phyloP scores from a whole-genome alignment of 2,329 filamentous ascomycete species.

The Cyclaneusma minus region DNA sequence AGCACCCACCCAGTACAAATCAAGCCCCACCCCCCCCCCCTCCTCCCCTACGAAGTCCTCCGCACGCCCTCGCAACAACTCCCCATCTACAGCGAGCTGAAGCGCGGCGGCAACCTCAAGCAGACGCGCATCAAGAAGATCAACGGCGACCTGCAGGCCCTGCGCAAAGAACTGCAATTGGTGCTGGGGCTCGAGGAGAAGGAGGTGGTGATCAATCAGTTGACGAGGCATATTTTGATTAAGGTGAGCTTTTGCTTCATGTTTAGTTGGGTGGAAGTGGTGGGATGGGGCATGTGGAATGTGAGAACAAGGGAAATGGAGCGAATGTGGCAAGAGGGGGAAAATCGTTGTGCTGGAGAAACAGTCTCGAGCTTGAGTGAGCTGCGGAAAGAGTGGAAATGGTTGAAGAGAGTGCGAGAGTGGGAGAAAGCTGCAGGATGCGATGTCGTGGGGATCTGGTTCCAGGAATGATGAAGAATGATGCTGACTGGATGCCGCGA shows the following conservation, averaged over 20 bases:
- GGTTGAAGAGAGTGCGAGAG: not conserved
- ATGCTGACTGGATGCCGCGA: not conserved
- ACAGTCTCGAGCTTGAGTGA: too few species aligned
- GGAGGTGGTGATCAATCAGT: conserved; percentile 29
- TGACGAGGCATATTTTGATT: conserved; percentile 61
- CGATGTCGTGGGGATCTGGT: too few species aligned
- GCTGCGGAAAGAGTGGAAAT: not conserved
- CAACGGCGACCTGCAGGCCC: conserved; percentile 49
- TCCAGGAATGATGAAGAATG: not conserved
- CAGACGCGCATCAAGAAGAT: conserved; percentile 66
- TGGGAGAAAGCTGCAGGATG: not conserved
- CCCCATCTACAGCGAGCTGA: conserved; percentile 60
- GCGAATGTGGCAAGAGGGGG: too few species aligned
- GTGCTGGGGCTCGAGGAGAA: conserved; percentile 37
- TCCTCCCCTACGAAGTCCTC: conserved; percentile 34
- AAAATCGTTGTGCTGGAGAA: too few species aligned
- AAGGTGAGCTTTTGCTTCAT: conserved; percentile 42
- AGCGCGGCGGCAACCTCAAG: conserved; percentile 61
- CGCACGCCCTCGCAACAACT: conserved; percentile 58
- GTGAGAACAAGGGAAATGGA: too few species aligned
- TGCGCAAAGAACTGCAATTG: conserved; percentile 47
- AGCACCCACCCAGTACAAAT: conserved; percentile 3
- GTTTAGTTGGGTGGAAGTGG: not conserved
- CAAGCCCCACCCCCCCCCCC: conserved; percentile 10
- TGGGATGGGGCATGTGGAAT: too few species aligned